Evolutionary conservation across 352 stramenopile genomes (phyloP), one percentile per base, ranked within the genome.

Genomic region (Globisporangium megalacanthum): DNA sequence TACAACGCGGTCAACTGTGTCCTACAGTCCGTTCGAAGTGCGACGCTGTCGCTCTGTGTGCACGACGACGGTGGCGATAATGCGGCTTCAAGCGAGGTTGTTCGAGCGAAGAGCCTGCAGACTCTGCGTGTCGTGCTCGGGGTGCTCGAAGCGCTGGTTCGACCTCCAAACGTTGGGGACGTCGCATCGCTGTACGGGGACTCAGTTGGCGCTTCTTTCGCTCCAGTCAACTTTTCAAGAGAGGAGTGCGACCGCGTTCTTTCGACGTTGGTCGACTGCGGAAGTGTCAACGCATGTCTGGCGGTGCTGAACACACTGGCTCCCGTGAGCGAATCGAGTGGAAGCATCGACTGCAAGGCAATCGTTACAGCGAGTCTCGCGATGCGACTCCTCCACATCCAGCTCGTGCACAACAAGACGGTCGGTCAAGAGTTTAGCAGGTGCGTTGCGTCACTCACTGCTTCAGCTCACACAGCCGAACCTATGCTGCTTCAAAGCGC

Each of bases 1-100:
- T 77, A 70, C 57, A 82, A 82, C 60, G 45, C 60, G 1, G 49
- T 85, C 42, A 87, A 85, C 56, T 77, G 72, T 42, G 46, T 85
- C 22, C 55, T 85, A 17, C 77, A 88, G 61, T 68, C 72, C 13
- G 31, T 85, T 56, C 77, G 77, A 15, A 83, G 77, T 37, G 64
- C 78, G 19, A 58, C 70, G 2, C 50, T 87, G 11, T 62, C 72
- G 2, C 41, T 79, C 29, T 75, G 79, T 78, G 71, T 13, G 35
- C 10, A 13, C 35, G 35, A 52, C 67, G 61, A 35, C 25, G 42
- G 0, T 13, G 17, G 17, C 22, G 42, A 2, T 19, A 5, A 19
- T 13, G 14, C 19, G 22, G 3, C 6, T 25, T 14, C 10, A 11
- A 61, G 72, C 52, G 35, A 37, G 1, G 52, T 61, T 9, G 53